Base-by-base conservation (phyloP, 805 yeast genomes). In the Priceomyces castillae region DNA sequence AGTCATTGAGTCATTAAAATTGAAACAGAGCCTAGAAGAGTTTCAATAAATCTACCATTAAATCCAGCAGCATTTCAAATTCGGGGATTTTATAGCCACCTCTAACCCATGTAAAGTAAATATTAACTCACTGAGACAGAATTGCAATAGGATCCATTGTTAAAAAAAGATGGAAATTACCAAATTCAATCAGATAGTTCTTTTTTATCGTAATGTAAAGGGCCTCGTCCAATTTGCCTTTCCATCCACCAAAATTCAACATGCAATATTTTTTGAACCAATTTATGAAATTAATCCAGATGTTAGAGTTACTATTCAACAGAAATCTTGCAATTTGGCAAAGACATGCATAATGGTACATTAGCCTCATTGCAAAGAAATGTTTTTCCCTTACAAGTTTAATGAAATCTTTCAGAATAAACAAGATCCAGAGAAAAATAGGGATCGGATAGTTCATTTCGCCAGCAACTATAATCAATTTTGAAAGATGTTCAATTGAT, bases 391-490 rank as follows among this genome's bases (percentile, higher is more conserved):
- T 49, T 4, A 61, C 45, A 44, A 64, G 40, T 7, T 39, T 49
- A 4, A 46, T 44, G 35, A 57, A 58, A 4, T 47, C 47, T 3
- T 45, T 43, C 2, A 46, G 42, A 10, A 59, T 9, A 10, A 54
- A 11, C 7, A 62, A 42, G 7, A 62, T 35, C 57, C 66, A 63
- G 41, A 59, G 48, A 45, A 54, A 65, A 5, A 66, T 35, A 5
- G 73, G 73, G 10, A 65, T 47, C 2, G 70, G 69, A 39, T 55
- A 57, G 41, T 59, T 53, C 17, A 38, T 41, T 17, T 31, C 28
- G 1, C 48, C 43, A 3, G 58, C 41, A 7, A 48, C 39, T 28
- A 38, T 31, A 26, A 57, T 39, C 17, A 51, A 41, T 19, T 25
- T 30, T 7, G 57, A 54, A 19, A 59, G 48, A 3, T 41, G 10